Percentiles rank a stretch among this genome's conserved stretches.
Conservation (phyloP, 768 basidiomycete species). For the Obba rivulosa region DNA sequence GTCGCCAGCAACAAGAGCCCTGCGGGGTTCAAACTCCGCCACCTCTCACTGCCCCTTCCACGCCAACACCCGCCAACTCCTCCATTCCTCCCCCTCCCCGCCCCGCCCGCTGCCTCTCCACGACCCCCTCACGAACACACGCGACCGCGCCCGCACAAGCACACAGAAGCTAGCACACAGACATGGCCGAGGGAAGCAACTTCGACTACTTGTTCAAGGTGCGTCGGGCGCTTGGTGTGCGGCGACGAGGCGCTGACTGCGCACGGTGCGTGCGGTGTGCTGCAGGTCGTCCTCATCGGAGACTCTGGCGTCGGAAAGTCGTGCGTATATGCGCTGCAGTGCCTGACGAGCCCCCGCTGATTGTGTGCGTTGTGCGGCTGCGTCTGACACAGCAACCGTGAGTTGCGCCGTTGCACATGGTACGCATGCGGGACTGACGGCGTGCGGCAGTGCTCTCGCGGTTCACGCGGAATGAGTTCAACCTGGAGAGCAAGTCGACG, state of each 20-base stretch:
- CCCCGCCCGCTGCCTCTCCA: too few relatives aligned
- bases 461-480: constrained; percentile 99
- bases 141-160: too few relatives aligned
- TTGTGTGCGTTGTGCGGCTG: neutral
- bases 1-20: too few relatives aligned
- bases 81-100: neutral
- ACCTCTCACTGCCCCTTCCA: neutral
- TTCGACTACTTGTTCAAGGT: constrained; percentile 99
- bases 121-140: too few relatives aligned
- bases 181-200: constrained; percentile 90
- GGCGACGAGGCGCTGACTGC: neutral
- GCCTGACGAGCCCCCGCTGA: constrained; percentile 26
- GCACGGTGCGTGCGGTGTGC: neutral
- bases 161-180: constrained; percentile 2
- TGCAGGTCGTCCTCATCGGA: constrained; percentile 94
- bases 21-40: too few relatives aligned
- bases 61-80: neutral
- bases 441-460: constrained; percentile 83
- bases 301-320: constrained; percentile 99
- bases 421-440: neutral
- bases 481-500: constrained; percentile 97
- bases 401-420: constrained; percentile 20
- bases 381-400: constrained; percentile 51
- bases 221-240: constrained; percentile 11
- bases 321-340: constrained; percentile 52